Conservation (phyloP, 176 grass and related monocot genomes). For the Pontederia crassipes region DNA sequence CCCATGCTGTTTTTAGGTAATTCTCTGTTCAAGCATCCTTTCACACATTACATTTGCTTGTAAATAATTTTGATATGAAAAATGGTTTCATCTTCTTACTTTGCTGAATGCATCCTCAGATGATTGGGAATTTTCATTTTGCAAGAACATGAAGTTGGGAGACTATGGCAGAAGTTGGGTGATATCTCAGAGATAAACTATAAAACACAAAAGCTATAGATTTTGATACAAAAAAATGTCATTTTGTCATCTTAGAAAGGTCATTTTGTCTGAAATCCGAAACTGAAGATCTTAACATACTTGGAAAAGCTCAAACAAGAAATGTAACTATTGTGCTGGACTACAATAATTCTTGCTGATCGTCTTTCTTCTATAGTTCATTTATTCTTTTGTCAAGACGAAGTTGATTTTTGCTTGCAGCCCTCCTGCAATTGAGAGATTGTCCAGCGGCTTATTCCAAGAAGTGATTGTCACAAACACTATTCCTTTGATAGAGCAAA, state of each 20-base stretch:
- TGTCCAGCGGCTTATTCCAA: slow-evolving; percentile 95
- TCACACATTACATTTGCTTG: too few relatives aligned
- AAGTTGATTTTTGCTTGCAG: slow-evolving; percentile 27
- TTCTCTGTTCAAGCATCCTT: background rate
- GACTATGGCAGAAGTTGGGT: too few relatives aligned
- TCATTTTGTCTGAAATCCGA: too few relatives aligned
- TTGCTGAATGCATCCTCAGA: background rate
- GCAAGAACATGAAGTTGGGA: too few relatives aligned
- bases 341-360: too few relatives aligned
- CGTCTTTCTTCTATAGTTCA: too few relatives aligned
- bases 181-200: too few relatives aligned
- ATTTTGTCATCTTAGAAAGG: background rate
- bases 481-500: slow-evolving; percentile 63
- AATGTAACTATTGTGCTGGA: too few relatives aligned
- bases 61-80: background rate
- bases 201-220: too few relatives aligned
- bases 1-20: slow-evolving; percentile 99
- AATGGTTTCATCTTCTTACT: slow-evolving; percentile 2
- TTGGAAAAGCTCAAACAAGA: background rate
- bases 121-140: slow-evolving; percentile 5
- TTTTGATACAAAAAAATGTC: background rate
- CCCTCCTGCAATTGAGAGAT: slow-evolving; percentile 82
- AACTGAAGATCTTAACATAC: background rate
- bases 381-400: background rate
- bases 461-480: slow-evolving; percentile 98